Evolutionary conservation across 164 flowering plant species (phyloP).

Genomic region (Houttuynia cordata): DNA sequence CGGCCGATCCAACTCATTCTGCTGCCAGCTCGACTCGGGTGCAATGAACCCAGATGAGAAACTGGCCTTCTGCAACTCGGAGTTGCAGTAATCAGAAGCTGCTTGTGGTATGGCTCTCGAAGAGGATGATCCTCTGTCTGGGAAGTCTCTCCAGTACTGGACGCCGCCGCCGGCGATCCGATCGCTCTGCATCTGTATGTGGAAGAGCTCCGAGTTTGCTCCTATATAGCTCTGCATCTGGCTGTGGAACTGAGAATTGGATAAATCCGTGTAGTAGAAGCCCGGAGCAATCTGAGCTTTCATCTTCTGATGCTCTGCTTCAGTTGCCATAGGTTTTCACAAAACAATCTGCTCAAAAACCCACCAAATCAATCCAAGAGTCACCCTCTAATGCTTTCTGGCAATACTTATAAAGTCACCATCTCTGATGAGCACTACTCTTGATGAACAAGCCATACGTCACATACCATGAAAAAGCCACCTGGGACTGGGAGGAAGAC

Average conservation of each 20-base stretch:
- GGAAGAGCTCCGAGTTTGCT: conserved; percentile 9
- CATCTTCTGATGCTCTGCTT: conserved; percentile 20
- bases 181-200: conserved; percentile 18
- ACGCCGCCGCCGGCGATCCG: conserved; percentile 42
- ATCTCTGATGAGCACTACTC: no score
- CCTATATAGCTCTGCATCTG: conserved; percentile 7
- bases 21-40: conserved; percentile 15
- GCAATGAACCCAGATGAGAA: conserved; percentile 15
- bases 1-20: conserved; percentile 29
- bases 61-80: conserved; percentile 5
- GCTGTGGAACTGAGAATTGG: conserved; percentile 5
- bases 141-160: conserved; percentile 9
- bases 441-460: no score
- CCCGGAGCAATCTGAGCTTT: conserved; percentile 23
- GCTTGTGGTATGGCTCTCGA: conserved; percentile 1
- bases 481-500: no score
- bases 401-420: no score
- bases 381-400: no score
- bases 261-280: conserved; percentile 32
- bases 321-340: conserved; percentile 18
- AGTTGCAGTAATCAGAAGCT: conserved; percentile 10
- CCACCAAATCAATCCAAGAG: neutral
- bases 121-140: conserved; percentile 2
- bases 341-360: no score
- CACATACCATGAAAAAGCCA: no score